These are phyloP conservation scores for Aspergillus ochraceus DNA, from an alignment of 2,329 filamentous ascomycete species.

Conservation along the genomic window DNA sequence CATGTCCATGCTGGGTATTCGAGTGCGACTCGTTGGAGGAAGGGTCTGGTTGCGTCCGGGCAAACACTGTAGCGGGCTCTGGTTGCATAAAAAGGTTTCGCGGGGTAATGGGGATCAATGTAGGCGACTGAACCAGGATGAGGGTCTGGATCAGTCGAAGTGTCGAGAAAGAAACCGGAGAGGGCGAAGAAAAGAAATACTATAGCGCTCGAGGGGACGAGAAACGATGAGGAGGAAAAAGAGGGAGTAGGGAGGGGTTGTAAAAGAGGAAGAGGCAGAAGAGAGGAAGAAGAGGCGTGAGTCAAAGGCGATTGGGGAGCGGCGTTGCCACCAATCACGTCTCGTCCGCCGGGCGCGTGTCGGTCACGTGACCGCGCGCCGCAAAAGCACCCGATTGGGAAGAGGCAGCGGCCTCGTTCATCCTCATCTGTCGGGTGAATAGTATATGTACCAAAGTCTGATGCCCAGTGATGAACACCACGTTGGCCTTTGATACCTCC, in stretches of 20 bases:
- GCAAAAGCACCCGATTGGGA: background rate
- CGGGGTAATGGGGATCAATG: constrained; percentile 27
- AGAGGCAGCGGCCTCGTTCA: background rate
- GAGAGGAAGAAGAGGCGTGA: background rate
- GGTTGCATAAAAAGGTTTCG: constrained; percentile 64
- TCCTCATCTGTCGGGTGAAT: too few species aligned
- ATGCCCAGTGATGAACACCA: too few species aligned
- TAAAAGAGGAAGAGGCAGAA: background rate
- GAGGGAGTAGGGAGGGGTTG: background rate
- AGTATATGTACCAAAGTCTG: background rate
- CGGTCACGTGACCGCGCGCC: background rate
- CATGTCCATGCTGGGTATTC: constrained; percentile 61
- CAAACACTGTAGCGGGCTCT: constrained; percentile 54
- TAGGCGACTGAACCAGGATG: constrained; percentile 57
- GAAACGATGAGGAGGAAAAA: background rate
- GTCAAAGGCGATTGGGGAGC: constrained; percentile 9
- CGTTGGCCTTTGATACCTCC: too few species aligned
- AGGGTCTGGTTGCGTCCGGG: constrained; percentile 45
- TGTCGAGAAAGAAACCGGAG: constrained; percentile 4
- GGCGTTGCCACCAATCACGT: constrained; percentile 1
- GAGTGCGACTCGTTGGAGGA: constrained; percentile 33
- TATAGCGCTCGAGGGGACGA: background rate
- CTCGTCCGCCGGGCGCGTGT: constrained; percentile 7
- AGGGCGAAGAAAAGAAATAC: constrained; percentile 5
- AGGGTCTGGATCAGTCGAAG: constrained; percentile 52